Base-by-base conservation (phyloP, 805 yeast species). In the Kluyveromyces wickerhamii region DNA sequence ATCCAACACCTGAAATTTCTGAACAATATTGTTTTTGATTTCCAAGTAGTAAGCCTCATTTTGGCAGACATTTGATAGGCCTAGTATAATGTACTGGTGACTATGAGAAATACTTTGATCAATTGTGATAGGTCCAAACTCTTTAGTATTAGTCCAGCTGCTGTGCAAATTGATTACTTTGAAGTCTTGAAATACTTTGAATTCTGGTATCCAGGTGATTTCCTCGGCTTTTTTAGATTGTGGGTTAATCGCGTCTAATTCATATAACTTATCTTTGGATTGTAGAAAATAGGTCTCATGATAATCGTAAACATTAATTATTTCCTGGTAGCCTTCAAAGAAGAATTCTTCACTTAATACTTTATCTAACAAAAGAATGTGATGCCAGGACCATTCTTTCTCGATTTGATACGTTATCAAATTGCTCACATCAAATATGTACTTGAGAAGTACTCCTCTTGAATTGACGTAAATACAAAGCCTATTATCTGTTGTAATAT, bases 21-120 rank as follows among this genome's bases (percentile, higher is more conserved):
- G 9, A 6, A 12, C 18, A 10, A 3, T 9, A 12, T 15, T 19
- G n/a, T 30, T 22, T 9, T 8, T 6, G 16, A 30, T 8, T n/a
- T 30, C 26, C 9, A 30, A 11, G 16, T 30, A 30, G 19, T 21
- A 30, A 9, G 26, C 16, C 21, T 30, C 26, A 5, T 16, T 9
- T 21, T 16, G n/a, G 8, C 25, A 21, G 4, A 22, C 5, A 9
- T 17, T n/a, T 6, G 33, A 30, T 8, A 22, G 5, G 11, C 33
- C 33, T 9, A 30, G 12, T 7, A 30, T n/a, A 11, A 30, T 13
- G 19, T 19, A 30, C 19, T 30, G 33, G 8, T 30, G 26, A 21
- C 15, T 16, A 17, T n/a, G n/a, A 17, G 22, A 17, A 5, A 14
- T 11, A 11, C 21, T 18, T 5, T n/a, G 9, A 15, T 18, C 8